Evolutionary conservation across 148 eudicot genomes (phyloP), one percentile per base, ranked within the genome.

Genomic region (Nepenthes mirabilis): DNA sequence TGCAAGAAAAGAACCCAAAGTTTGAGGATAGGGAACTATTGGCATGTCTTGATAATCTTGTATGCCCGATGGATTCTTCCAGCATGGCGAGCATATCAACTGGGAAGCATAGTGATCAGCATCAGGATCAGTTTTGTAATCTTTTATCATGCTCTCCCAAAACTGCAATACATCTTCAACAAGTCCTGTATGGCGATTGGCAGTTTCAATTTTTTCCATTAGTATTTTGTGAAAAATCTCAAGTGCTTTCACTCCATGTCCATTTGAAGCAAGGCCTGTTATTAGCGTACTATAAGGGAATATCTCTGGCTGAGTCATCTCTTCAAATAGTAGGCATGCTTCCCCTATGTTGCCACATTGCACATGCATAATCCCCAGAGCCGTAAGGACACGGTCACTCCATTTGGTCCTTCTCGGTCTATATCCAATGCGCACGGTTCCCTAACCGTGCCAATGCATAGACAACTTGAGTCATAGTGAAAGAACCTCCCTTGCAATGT

Each of bases 61-160:
- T 74, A 67, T 33, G 78, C 78, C 58, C 74, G 78, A 37, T 74
- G 72, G 9, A 77, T 70, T 56, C 68, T 77, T 33, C 81, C 81
- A 56, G 81, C 78, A 48, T 78, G 75, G 78, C 81, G 63, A 73
- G 75, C 81, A 77, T 74, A 67, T 77, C 78, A 60, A 77, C 67
- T 33, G 70, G 6, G 52, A 77, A 67, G 75, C 78, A 67, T 77
- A 77, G 53, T 77, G 81, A 50, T 77, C 81, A 7, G 69, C 78
- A 57, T 70, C 74, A 32, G 81, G 81, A 54, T 67, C 62, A 67
- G 74, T 77, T 52, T 61, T 65, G 61, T 77, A 74, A 50, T 74
- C 67, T 33, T 58, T 56, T 10, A 70, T 67, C 81, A 77, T 77
- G 64, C 75, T 67, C 23, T 74, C 75, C 81, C 78, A 77, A 70